Evolutionary conservation across 345 rosid species (phyloP), one percentile per base, ranked within the genome.

Genomic region (Salix brachista): DNA sequence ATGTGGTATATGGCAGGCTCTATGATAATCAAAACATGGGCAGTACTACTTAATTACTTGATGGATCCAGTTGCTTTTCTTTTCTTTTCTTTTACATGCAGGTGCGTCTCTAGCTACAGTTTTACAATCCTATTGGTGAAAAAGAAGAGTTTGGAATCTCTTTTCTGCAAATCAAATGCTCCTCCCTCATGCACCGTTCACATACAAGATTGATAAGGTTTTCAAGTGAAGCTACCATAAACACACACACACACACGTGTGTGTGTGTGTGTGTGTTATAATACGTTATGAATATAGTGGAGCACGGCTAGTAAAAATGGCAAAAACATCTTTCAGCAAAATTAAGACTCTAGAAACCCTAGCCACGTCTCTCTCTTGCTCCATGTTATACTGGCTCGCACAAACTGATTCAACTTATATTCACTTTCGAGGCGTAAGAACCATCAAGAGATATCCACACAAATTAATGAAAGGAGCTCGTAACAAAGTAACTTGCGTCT

Each of bases 321-420:
- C 1, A 52, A 71, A 71, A 36, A 66, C 48, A 72, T 72, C 66
- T 72, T 72, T 72, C 66, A 50, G 66, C 75, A 50, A 72, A 52
- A 44, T 28, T 28, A 28, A 28, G 30, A 72, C 66, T 26, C 34
- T 56, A 12, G 18, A 6, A 23, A 36, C 46, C 66, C 64, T 56
- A 36, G 42, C 42, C 10, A 1, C 48, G 56, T n/a, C 44, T 34
- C 61, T 54, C 26, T 71, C 25, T 19, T 36, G 56, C 23, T n/a
- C 26, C 8, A 21, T 56, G 1, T 56, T 7, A 56, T 8, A 30
- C 4, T 8, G 26, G 26, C 25, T 21, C 12, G 26, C 61, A n/a
- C 61, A 56, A 54, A 21, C 10, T 56, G n/a, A 1, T 28, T 28
- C 30, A 28, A 28, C 30, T 30, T 30, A 30, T 30, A 8, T 56